phyloP scores from a whole-genome alignment of 2,329 filamentous ascomycete species.

The Aureobasidium sp. region DNA sequence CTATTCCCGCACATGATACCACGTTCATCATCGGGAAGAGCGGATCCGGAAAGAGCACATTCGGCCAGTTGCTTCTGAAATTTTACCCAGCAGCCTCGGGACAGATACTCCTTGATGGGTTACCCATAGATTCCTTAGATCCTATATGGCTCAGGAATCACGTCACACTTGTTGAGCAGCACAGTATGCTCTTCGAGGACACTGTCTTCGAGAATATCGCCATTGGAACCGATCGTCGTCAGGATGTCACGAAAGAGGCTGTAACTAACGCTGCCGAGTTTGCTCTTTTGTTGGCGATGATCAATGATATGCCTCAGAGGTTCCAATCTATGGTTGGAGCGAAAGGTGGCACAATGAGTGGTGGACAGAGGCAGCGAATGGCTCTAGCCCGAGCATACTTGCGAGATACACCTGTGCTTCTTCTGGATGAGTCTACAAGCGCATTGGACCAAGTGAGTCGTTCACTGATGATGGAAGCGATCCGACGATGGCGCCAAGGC shows the following conservation, averaged over 20 bases:
- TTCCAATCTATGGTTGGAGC: constrained; percentile 63
- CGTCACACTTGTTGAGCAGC: constrained; percentile 74
- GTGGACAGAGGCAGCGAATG: constrained; percentile 75
- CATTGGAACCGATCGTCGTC: constrained; percentile 52
- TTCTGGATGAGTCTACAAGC: constrained; percentile 84
- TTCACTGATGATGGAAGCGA: constrained; percentile 60
- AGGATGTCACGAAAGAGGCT: constrained; percentile 42
- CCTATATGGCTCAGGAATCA: constrained; percentile 67
- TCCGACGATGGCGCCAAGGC: constrained; percentile 65
- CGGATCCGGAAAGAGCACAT: constrained; percentile 86
- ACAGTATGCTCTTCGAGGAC: constrained; percentile 72
- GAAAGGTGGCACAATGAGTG: constrained; percentile 65
- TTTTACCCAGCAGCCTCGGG: constrained; percentile 65
- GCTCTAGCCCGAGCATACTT: constrained; percentile 71
- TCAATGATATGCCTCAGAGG: constrained; percentile 59
- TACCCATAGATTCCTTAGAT: constrained; percentile 52
- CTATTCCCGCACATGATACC: constrained; percentile 61
- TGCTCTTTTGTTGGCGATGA: constrained; percentile 59
- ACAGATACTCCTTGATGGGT: constrained; percentile 59
- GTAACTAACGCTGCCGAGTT: constrained; percentile 56
- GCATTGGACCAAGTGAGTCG: constrained; percentile 70
- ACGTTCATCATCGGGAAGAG: constrained; percentile 79
- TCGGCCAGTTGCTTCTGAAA: constrained; percentile 69
- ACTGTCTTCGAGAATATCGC: constrained; percentile 70
- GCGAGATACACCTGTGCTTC: constrained; percentile 68